These are phyloP conservation scores for Cephalotrichum gorgonifer DNA, from an alignment of 2,329 filamentous ascomycete genomes.

Conservation along the genomic window DNA sequence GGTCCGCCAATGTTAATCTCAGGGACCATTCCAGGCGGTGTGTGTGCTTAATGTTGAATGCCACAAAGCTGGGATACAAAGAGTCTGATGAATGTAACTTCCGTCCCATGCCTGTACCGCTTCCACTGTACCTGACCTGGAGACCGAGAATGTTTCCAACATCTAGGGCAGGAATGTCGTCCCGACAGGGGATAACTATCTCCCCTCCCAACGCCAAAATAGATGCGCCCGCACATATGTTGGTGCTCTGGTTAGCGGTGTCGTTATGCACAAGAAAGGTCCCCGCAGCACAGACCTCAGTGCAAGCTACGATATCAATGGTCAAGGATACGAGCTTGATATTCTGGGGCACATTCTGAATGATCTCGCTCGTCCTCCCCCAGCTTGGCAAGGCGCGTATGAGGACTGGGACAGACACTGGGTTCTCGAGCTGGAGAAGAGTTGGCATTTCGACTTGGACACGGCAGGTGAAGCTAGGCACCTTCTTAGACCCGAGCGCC, in stretches of 20 bases:
- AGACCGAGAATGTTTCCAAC: too few species aligned
- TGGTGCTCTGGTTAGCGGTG: not conserved
- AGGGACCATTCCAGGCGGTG: not conserved
- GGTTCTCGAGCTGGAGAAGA: not conserved
- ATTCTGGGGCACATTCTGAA: not conserved
- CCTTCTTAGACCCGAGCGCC: not conserved
- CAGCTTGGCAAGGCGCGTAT: not conserved
- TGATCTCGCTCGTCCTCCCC: not conserved
- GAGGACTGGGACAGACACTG: not conserved
- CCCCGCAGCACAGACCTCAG: not conserved
- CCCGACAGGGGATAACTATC: not conserved
- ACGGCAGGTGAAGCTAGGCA: not conserved
- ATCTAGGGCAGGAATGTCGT: too few species aligned
- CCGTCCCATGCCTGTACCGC: not conserved
- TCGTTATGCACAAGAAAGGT: not conserved
- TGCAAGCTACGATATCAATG: not conserved
- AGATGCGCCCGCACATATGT: not conserved
- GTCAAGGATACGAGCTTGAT: not conserved
- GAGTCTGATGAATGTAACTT: not conserved
- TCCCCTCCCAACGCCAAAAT: not conserved
- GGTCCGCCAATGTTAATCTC: not conserved
- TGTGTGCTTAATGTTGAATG: not conserved
- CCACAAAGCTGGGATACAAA: not conserved
- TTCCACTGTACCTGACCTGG: too few species aligned
- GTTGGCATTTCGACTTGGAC: not conserved